phyloP scores from a whole-genome alignment of 768 basidiomycete species.

The Boletus speciosus region DNA sequence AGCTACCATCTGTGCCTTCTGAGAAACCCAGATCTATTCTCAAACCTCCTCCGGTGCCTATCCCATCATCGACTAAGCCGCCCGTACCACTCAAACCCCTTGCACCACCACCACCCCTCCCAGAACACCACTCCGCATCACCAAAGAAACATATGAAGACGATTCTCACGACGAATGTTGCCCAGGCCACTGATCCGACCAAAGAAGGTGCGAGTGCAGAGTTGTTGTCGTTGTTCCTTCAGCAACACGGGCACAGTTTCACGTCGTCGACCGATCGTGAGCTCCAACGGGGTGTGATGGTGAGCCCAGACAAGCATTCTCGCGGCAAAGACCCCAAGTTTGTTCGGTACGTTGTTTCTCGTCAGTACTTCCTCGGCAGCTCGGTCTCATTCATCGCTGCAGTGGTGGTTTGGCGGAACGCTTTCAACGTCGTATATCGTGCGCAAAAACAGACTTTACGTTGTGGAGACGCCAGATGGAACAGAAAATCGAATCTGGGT shows the following conservation, averaged over 20 bases:
- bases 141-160: slow-evolving; percentile 41
- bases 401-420: slow-evolving; percentile 60
- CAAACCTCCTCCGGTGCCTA: slow-evolving; percentile 28
- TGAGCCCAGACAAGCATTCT: slow-evolving; percentile 56
- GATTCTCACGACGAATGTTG: slow-evolving; percentile 51
- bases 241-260: slow-evolving; percentile 40
- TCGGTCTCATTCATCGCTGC: not conserved
- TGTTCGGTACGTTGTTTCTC: slow-evolving; percentile 39
- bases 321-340: slow-evolving; percentile 44
- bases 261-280: slow-evolving; percentile 36
- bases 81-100: slow-evolving; percentile 21
- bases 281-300: slow-evolving; percentile 47
- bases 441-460: slow-evolving; percentile 41
- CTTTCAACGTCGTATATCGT: slow-evolving; percentile 42
- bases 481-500: slow-evolving; percentile 30
- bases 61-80: slow-evolving; percentile 10
- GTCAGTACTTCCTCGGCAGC: no score
- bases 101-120: slow-evolving; percentile 30
- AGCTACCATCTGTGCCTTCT: slow-evolving; percentile 1
- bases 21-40: slow-evolving; percentile 24
- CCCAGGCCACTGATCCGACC: slow-evolving; percentile 48
- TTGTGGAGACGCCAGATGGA: slow-evolving; percentile 55
- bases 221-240: slow-evolving; percentile 51
- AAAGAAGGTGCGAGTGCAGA: slow-evolving; percentile 50
- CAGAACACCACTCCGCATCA: slow-evolving; percentile 11